Conservation (phyloP, 2,329 filamentous ascomycete genomes). For the Verticillium dahliae region DNA sequence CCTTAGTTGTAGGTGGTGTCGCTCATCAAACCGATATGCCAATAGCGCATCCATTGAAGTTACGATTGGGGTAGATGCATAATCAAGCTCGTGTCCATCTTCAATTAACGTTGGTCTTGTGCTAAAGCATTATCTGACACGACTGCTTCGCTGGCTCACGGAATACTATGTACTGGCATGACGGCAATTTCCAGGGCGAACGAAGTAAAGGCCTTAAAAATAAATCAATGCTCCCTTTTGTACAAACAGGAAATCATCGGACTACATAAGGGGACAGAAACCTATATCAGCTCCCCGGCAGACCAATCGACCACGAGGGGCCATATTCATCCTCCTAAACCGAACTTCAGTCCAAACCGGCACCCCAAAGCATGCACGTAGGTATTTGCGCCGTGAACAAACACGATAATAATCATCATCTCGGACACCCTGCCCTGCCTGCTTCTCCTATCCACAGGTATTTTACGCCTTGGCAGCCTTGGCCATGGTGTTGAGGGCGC, state of each 20-base stretch:
- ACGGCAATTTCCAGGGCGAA: neutral
- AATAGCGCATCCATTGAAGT: too few relatives aligned
- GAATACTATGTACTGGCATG: neutral
- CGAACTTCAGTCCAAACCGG: neutral
- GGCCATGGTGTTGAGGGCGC: conserved; percentile 97
- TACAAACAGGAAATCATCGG: conserved; percentile 22
- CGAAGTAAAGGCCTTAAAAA: neutral
- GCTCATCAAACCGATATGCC: too few relatives aligned
- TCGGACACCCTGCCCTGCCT: too few relatives aligned
- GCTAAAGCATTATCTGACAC: too few relatives aligned
- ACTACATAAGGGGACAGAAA: conserved; percentile 18
- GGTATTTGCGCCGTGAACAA: conserved; percentile 1
- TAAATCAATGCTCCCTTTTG: conserved; percentile 22
- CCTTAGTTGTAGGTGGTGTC: too few relatives aligned
- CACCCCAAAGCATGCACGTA: neutral
- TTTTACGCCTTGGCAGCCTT: conserved; percentile 42
- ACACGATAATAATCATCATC: neutral
- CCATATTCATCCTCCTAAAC: neutral
- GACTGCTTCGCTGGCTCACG: neutral
- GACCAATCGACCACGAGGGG: conserved; percentile 1
- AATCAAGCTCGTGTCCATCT: too few relatives aligned
- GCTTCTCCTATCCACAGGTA: neutral
- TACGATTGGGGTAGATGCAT: too few relatives aligned
- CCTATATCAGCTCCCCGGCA: conserved; percentile 3
- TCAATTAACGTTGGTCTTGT: too few relatives aligned